Evolutionary conservation across 2,329 filamentous ascomycete species (phyloP).

Genomic region (Gaeumannomyces tritici): DNA sequence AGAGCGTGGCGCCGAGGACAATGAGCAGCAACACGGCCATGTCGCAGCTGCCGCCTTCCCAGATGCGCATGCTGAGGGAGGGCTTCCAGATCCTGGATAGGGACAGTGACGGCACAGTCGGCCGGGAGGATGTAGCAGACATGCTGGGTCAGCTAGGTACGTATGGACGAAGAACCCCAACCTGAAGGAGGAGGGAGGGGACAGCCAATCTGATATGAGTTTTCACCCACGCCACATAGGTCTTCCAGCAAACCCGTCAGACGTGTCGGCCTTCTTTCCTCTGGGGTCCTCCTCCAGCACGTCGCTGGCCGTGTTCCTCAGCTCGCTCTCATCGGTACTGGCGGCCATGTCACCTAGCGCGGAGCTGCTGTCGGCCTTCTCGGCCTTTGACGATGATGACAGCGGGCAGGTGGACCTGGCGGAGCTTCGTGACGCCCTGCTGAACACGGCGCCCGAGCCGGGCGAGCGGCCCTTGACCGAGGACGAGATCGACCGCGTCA

Average conservation of each 20-base stretch:
- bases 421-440: constrained; percentile 72
- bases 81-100: constrained; percentile 90
- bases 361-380: constrained; percentile 83
- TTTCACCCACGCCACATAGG: constrained; percentile 33
- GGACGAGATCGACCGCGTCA: constrained; percentile 75
- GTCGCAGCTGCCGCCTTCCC: constrained; percentile 67
- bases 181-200: neutral
- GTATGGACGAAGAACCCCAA: constrained; percentile 1
- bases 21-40: constrained; percentile 44
- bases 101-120: constrained; percentile 76
- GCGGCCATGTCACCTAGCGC: constrained; percentile 64
- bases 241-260: constrained; percentile 59
- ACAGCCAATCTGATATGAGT: neutral
- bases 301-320: constrained; percentile 77
- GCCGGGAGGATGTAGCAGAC: constrained; percentile 73
- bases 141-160: constrained; percentile 79
- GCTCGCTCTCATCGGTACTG: constrained; percentile 66
- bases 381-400: constrained; percentile 92
- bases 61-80: constrained; percentile 81
- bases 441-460: constrained; percentile 71
- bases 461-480: constrained; percentile 57
- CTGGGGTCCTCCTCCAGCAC: constrained; percentile 62
- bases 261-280: constrained; percentile 77
- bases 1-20: constrained; percentile 19
- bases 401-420: constrained; percentile 81